Evolutionary conservation across 108 stramenopile species (phyloP), one percentile per base, ranked within the genome.

Genomic region (Pelagomonas calceolata): DNA sequence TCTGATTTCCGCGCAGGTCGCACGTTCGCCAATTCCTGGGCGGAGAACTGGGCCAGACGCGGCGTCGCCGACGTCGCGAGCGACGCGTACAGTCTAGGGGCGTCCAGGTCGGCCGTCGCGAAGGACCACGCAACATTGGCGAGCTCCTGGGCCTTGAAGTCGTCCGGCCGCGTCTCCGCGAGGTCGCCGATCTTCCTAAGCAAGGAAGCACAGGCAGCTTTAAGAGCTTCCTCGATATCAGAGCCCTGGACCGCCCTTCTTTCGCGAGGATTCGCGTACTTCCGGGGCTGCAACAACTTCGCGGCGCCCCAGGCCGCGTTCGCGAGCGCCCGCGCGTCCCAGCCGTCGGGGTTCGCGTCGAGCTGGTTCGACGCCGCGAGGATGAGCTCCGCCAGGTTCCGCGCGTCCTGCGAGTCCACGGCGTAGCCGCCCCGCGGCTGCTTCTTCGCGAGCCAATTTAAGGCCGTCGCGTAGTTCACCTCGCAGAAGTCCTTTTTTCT

Each of bases 41-140:
- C 26, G 51, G 7, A 9, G 26, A 60, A 60, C 3, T 3, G 26
- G 21, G 21, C 10, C 51, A 60, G 14, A 1, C 51, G 51, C 51
- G 21, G 51, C 14, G 51, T 60, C 51, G 51, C 51, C 21, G 51
- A 60, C 21, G 26, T 26, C 21, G 51, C 51, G 7, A 60, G 10
- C 21, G 51, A 17, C 51, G 14, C 51, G 51, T 29, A 60, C 7
- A 60, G 51, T 1, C 1, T 26, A 1, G 66, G 30, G 10, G 12
- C 66, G 66, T 34, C 69, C 31, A 45, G 36, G 26, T 18, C 12
- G 30, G 69, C 69, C 69, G 35, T 69, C 32, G 69, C 69, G 32
- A 69, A 51, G n/a, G 69, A 45, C 69, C 69, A 69, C 32, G 69
- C 69, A 16, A 69, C 45, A 51, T 69, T 69, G 15, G 46, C 51